Evolutionary conservation across 352 stramenopile genomes (phyloP).

Genomic region (Globisporangium megalacanthum): DNA sequence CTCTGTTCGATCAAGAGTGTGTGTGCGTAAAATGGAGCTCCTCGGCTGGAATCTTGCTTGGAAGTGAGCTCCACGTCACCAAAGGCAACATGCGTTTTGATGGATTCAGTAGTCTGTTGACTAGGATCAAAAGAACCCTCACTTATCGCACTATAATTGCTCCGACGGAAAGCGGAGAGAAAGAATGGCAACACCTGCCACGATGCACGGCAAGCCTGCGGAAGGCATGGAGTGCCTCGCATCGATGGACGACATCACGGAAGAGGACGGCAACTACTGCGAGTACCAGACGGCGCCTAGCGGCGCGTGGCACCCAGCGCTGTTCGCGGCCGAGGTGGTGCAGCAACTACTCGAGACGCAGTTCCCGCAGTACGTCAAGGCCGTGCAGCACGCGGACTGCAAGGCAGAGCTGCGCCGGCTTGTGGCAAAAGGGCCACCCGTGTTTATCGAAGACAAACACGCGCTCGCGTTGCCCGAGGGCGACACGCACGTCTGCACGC

Average conservation of each 20-base stretch:
- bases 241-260: constrained; percentile 95
- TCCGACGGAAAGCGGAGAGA: background rate
- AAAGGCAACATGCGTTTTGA: too few species aligned
- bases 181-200: constrained; percentile 15
- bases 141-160: background rate
- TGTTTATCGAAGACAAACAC: constrained; percentile 92
- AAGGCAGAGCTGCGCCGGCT: constrained; percentile 92
- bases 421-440: constrained; percentile 83
- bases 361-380: constrained; percentile 91
- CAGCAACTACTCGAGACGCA: constrained; percentile 85
- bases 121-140: background rate
- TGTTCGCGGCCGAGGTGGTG: constrained; percentile 70
- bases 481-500: constrained; percentile 84
- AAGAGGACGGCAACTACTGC: constrained; percentile 83
- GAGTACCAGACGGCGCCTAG: constrained; percentile 92
- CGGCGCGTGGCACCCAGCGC: constrained; percentile 81
- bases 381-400: constrained; percentile 92
- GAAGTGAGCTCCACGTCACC: background rate
- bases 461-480: constrained; percentile 82
- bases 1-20: too few species aligned
- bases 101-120: too few species aligned
- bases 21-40: too few species aligned
- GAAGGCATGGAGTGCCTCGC: constrained; percentile 90
- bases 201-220: constrained; percentile 65
- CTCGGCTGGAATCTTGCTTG: too few species aligned